These are phyloP conservation scores for Globisporangium viniferum DNA, from an alignment of 352 stramenopile genomes.

Conservation along the genomic window DNA sequence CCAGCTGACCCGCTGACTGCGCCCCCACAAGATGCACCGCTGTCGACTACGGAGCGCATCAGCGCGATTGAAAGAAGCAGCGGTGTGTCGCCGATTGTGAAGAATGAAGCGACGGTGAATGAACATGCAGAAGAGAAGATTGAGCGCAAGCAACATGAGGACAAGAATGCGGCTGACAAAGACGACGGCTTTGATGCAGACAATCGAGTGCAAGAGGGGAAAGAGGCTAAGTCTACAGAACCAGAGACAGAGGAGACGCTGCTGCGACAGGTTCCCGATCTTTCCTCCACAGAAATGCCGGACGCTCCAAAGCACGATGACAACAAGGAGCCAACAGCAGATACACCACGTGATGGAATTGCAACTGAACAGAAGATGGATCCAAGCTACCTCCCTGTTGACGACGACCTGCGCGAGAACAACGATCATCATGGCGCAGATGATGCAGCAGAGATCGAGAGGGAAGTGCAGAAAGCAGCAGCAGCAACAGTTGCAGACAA, in stretches of 20 bases:
- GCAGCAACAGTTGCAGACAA: not conserved
- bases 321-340: not conserved
- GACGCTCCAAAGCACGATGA: not conserved
- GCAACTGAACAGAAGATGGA: not conserved
- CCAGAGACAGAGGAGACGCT: not conserved
- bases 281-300: not conserved
- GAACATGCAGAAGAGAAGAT: not conserved
- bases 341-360: not conserved
- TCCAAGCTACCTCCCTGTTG: no score
- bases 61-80: not conserved
- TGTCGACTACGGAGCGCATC: not conserved
- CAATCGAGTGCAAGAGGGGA: no score
- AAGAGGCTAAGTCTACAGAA: not conserved
- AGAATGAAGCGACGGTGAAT: not conserved
- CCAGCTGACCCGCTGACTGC: not conserved
- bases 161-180: not conserved
- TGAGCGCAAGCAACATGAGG: not conserved
- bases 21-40: not conserved
- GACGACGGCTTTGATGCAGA: not conserved
- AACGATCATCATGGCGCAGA: not conserved
- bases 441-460: not conserved
- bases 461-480: not conserved
- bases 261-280: not conserved
- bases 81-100: not conserved
- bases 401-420: not conserved